These are phyloP conservation scores for Cryptosporidium parvum DNA, from an alignment of 169 alveolate genomes.

Conservation along the genomic window DNA sequence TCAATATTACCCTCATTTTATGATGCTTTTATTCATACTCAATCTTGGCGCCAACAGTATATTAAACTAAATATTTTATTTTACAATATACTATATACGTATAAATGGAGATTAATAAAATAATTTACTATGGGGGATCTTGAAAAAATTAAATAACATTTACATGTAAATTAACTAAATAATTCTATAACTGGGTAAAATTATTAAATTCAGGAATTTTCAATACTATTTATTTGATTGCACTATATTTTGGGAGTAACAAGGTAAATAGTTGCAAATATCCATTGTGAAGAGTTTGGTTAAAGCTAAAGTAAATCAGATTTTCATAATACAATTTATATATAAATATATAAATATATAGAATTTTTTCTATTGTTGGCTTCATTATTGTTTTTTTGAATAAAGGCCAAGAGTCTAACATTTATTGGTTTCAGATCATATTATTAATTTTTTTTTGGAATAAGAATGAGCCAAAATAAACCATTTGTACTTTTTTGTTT, in stretches of 20 bases:
- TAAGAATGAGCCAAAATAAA: slow-evolving; percentile 12
- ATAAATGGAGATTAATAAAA: neutral
- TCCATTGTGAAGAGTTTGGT: neutral
- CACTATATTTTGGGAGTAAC: neutral
- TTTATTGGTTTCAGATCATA: no score
- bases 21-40: neutral
- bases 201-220: no score
- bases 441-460: neutral
- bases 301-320: no score
- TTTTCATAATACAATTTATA: no score
- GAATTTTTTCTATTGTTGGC: no score
- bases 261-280: neutral
- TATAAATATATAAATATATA: no score
- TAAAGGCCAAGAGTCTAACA: neutral
- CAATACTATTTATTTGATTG: no score
- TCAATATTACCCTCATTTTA: neutral
- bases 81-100: neutral
- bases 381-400: neutral
- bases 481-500: slow-evolving; percentile 76
- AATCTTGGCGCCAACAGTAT: neutral
- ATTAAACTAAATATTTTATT: no score
- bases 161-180: neutral
- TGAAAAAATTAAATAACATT: no score
- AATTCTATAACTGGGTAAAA: neutral
- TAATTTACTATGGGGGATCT: neutral